Evolutionary conservation across 1,139 yeast species (phyloP).

Genomic region (Candida sp.): DNA sequence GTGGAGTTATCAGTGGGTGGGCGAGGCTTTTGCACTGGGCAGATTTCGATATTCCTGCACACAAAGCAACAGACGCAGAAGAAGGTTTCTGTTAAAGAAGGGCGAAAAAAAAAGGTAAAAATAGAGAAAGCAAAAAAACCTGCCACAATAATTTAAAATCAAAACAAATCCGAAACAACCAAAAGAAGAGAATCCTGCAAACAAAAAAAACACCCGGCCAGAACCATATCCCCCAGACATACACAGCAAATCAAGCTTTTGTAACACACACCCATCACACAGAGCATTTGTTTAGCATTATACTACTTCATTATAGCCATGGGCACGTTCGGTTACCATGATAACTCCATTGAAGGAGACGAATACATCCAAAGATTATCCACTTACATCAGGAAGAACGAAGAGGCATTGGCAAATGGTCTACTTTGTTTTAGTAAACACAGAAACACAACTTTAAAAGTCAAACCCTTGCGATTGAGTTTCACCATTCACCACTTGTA

Average conservation of each 20-base stretch:
- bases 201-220: background rate
- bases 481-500: constrained; percentile 68
- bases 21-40: background rate
- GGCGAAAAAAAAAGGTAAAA: background rate
- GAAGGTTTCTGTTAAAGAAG: background rate
- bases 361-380: constrained; percentile 46
- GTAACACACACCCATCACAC: background rate
- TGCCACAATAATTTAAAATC: constrained; percentile 5
- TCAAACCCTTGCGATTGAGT: constrained; percentile 56
- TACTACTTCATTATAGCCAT: constrained; percentile 5
- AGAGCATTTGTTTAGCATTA: background rate
- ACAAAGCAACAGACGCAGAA: background rate
- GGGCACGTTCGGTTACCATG: constrained; percentile 25
- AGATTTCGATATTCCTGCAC: background rate
- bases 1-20: background rate
- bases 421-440: constrained; percentile 44
- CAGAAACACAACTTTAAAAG: constrained; percentile 24
- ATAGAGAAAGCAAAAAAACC: background rate
- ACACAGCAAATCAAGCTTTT: background rate
- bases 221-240: background rate
- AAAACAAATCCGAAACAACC: constrained; percentile 1
- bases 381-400: constrained; percentile 44
- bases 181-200: background rate
- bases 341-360: constrained; percentile 45
- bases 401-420: constrained; percentile 51